Evolutionary conservation across 257 asterid species (phyloP).

Genomic region (Solanum piurae): DNA sequence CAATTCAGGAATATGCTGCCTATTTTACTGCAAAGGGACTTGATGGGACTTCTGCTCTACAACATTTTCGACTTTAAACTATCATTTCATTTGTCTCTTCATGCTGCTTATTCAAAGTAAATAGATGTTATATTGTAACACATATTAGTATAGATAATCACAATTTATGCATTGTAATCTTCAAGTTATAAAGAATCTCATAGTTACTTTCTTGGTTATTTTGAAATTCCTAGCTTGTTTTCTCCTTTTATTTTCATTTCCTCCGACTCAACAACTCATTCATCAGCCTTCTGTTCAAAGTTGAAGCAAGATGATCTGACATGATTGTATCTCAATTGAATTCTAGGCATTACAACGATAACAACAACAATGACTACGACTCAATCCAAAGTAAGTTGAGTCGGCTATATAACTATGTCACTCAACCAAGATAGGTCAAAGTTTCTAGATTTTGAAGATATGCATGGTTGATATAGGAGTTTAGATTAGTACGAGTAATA

Average conservation of each 20-base stretch:
- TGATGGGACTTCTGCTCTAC: conserved; percentile 35
- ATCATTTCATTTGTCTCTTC: not conserved
- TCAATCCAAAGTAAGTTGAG: not conserved
- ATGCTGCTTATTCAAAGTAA: not conserved
- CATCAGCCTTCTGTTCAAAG: not conserved
- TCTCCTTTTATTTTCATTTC: not conserved
- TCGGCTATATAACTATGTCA: not conserved
- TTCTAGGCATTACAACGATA: not conserved
- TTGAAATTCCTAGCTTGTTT: not conserved
- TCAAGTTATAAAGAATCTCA: not conserved
- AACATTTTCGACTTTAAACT: conserved; percentile 39
- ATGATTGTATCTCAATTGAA: not conserved
- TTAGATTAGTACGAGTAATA: not conserved
- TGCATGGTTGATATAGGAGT: not conserved
- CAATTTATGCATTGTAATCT: not conserved
- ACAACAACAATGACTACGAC: not conserved
- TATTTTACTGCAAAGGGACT: conserved; percentile 32
- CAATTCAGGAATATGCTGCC: conserved; percentile 34
- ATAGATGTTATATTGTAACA: not conserved
- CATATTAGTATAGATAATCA: not conserved
- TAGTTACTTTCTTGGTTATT: not conserved
- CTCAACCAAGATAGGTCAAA: not conserved
- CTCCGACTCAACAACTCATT: not conserved
- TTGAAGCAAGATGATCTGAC: not conserved
- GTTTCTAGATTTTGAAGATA: not conserved